These are phyloP conservation scores for Vitis riparia DNA, from an alignment of 164 flowering plant genomes.

Conservation along the genomic window DNA sequence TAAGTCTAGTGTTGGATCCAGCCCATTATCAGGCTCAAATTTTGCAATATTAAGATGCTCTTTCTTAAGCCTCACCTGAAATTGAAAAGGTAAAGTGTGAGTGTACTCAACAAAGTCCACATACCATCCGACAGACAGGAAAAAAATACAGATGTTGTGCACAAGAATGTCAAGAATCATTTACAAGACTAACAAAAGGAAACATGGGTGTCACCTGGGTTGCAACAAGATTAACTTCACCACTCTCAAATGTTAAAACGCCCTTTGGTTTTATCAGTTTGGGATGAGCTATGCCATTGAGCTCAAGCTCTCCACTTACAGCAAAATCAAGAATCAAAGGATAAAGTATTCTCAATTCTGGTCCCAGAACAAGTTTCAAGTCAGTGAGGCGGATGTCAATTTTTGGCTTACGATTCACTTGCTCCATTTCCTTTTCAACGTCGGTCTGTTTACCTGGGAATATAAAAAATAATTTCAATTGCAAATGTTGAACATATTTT, in stretches of 20 bases:
- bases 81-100: conserved; percentile 11
- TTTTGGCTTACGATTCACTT: conserved; percentile 58
- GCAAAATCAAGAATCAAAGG: conserved; percentile 96
- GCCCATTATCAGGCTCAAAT: conserved; percentile 94
- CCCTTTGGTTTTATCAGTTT: conserved; percentile 90
- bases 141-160: background rate
- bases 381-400: conserved; percentile 79
- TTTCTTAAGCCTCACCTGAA: conserved; percentile 89
- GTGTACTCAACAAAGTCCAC: conserved; percentile 7
- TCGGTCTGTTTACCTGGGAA: conserved; percentile 64
- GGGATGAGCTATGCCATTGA: conserved; percentile 92
- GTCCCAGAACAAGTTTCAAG: conserved; percentile 88
- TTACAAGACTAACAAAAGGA: background rate
- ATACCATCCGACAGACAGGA: background rate
- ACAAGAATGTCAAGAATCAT: background rate
- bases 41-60: conserved; percentile 93
- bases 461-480: background rate
- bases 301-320: conserved; percentile 91
- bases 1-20: conserved; percentile 90
- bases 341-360: conserved; percentile 89
- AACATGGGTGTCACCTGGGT: conserved; percentile 62
- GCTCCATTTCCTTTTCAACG: conserved; percentile 61
- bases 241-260: conserved; percentile 88
- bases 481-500: background rate
- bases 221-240: conserved; percentile 96